Percentiles rank a stretch among this genome's conserved stretches.
Evolutionary conservation across 176 grass and related monocot species (phyloP).

Genomic region (Leersia perrieri): DNA sequence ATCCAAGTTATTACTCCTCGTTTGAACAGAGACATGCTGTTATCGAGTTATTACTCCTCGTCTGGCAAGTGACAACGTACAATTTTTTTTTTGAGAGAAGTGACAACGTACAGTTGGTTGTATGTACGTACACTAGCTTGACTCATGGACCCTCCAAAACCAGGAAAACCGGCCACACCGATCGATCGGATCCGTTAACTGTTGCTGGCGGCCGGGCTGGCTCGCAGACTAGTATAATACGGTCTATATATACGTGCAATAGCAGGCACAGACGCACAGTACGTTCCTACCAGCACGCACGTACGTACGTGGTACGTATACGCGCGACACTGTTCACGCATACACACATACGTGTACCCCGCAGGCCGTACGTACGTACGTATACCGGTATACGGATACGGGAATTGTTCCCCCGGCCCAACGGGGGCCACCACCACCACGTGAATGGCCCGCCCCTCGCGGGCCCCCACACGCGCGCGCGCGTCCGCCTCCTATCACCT

Average conservation of each 20-base stretch:
- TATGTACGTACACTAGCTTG: not conserved
- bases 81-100: too few species aligned
- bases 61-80: too few species aligned
- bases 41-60: not conserved
- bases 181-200: too few species aligned
- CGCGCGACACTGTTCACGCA: not conserved
- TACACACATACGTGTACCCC: not conserved
- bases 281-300: not conserved
- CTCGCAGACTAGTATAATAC: too few species aligned
- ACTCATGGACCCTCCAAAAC: too few species aligned
- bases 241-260: not conserved
- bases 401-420: constrained; percentile 26
- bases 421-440: constrained; percentile 57
- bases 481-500: constrained; percentile 35
- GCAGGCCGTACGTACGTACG: not conserved
- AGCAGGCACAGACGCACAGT: not conserved
- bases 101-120: not conserved
- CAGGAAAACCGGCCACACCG: too few species aligned
- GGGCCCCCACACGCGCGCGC: constrained; percentile 37
- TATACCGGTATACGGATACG: not conserved
- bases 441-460: constrained; percentile 56
- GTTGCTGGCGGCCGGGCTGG: too few species aligned
- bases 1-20: not conserved
- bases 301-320: not conserved
- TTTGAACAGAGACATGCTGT: not conserved